Base-by-base conservation (phyloP, 2,329 filamentous ascomycete species). In the Westerdykella ornata region DNA sequence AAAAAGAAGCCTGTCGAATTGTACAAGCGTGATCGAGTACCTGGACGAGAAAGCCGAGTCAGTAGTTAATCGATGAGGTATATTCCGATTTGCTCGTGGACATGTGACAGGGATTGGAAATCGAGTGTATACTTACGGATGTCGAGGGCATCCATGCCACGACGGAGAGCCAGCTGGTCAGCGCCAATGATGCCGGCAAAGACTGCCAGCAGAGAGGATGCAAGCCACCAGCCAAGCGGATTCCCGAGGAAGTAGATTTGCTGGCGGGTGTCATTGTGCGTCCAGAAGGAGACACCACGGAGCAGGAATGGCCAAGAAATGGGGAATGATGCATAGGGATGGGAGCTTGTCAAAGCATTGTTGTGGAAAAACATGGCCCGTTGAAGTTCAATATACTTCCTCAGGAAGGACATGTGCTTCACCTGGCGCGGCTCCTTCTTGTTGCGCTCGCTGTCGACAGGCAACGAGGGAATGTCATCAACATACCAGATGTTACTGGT, bases 1-100 rank as follows among this genome's bases (percentile, higher is more conserved):
- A 96, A 97, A 74, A 98, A 94, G 78, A 98, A 98, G 17, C 92
- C 92, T 1, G 92, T 97, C 41, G 88, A 96, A 75, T 97, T 97
- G 72, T 98, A 98, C 37, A 98, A 77, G 49, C 89, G 88, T 17
- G 86, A 89, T 51, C 92, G 89, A 20, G 92, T 88, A 52, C 88
- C 88, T 84, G 61, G 37, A 30, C 36, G 46, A 33, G 35, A 42
- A 46, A 16, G 35, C 59, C 72, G 60, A 72, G 37, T 47, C 32
- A 45, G 41, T n/a, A 38, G 9, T 13, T 15, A 28, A 19, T 32
- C 12, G n/a, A 39, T 12, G 32, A 31, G 3, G n/a, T 14, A 14
- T 14, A 35, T 11, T 12, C 16, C 18, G 30, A 39, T n/a, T 15
- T 17, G 16, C 35, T 28, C 37, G 16, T 39, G 17, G 37, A 39